Percentiles rank a stretch among this genome's conserved stretches.
Conservation (phyloP, 1,284 basidiomycete species). For the Cryptococcus wingfieldii region DNA sequence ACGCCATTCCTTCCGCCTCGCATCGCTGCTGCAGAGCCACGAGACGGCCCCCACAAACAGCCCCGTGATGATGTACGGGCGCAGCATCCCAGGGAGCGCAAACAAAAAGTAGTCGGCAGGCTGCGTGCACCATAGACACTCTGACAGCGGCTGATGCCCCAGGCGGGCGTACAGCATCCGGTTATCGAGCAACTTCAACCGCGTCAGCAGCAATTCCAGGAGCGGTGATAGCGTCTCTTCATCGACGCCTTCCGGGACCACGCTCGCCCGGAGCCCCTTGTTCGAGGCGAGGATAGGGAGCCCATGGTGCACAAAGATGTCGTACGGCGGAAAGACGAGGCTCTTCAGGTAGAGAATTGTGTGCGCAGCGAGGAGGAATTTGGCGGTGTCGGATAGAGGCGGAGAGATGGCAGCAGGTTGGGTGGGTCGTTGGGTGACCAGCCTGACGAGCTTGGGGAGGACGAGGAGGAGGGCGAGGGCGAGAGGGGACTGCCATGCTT, state of each 20-base stretch:
- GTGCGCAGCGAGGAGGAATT: too few species aligned
- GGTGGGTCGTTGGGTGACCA: too few species aligned
- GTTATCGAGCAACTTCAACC: slow-evolving; percentile 23
- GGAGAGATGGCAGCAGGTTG: too few species aligned
- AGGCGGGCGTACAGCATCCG: slow-evolving; percentile 32
- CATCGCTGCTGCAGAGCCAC: slow-evolving; percentile 13
- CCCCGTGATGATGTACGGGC: slow-evolving; percentile 22
- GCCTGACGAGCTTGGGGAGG: too few species aligned
- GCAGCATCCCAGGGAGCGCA: slow-evolving; percentile 20
- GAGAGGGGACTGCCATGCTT: too few species aligned
- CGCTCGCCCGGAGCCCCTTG: slow-evolving; percentile 16
- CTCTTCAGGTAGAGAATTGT: too few species aligned
- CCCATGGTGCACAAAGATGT: slow-evolving; percentile 25
- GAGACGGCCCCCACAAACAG: slow-evolving; percentile 27
- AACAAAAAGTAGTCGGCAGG: slow-evolving; percentile 27
- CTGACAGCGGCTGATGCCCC: slow-evolving; percentile 26
- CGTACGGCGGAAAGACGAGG: slow-evolving; percentile 22
- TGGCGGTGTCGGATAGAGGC: too few species aligned
- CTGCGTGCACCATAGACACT: slow-evolving; percentile 35
- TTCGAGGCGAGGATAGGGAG: slow-evolving; percentile 23
- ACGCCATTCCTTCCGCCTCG: slow-evolving; percentile 19
- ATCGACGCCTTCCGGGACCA: neutral
- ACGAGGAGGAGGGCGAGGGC: too few species aligned
- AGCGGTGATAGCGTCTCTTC: slow-evolving; percentile 8
- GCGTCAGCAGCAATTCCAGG: slow-evolving; percentile 24